Evolutionary conservation across 2,329 filamentous ascomycete species (phyloP), one percentile per base, ranked within the genome.

Genomic region (Beauveria sp.): DNA sequence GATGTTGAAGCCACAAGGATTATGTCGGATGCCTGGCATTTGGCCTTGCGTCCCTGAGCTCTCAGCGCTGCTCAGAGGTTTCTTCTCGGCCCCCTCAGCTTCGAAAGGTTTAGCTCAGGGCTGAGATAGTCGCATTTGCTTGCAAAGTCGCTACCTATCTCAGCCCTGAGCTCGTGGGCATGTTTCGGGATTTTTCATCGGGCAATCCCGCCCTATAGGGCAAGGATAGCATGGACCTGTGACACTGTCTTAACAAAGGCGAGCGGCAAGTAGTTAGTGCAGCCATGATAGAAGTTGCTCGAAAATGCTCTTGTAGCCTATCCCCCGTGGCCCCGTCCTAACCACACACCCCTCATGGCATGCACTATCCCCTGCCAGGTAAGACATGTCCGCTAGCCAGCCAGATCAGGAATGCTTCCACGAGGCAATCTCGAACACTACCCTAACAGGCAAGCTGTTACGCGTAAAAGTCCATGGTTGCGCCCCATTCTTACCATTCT

Each of bases 401-500:
- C 56, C 56, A 46, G 56, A 51, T 59, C 56, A 59, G 56, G 38
- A 31, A 52, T 60, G 49, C 38, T 60, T 53, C 57, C 48, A 53
- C 49, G 22, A 60, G 38, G 48, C 49, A 52, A 52, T 60, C 57
- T 60, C 48, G 57, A 60, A 60, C 16, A 38, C 38, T 60, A 40
- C 57, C 57, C 46, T 52, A 60, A 60, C n/a, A 60, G 57, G 57
- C 56, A 60, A 53, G 24, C 40, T 52, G 38, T 20, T 53, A 52
- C 40, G 40, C 49, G 49, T 53, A 53, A 46, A 51, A 38, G 40
- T 52, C 57, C 38, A 20, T 20, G 26, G 26, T 46, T 14, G 34
- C 24, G 9, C n/a, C 40, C 34, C 38, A 38, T 38, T 38, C 34
- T 38, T 38, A 16, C 5, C 49, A 52, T 52, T 31, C 24, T 49